phyloP scores from a whole-genome alignment of 2,329 filamentous ascomycete genomes.

The Trichoderma citrinoviride region DNA sequence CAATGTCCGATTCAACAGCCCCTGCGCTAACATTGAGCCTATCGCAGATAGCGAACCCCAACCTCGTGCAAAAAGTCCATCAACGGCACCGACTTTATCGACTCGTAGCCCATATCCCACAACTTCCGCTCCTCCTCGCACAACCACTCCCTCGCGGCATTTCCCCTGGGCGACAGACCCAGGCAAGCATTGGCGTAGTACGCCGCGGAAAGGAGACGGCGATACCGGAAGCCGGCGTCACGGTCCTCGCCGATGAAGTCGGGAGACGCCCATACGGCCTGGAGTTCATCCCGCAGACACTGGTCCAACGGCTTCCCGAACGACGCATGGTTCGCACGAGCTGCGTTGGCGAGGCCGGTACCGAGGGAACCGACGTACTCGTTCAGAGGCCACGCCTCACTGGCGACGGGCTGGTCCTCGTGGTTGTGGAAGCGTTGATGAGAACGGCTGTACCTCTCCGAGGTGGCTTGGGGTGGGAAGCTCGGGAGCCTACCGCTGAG shows the following conservation, averaged over 20 bases:
- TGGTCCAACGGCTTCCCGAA: neutral
- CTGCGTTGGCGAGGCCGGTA: neutral
- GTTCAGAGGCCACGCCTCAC: slow-evolving; percentile 1
- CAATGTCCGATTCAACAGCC: neutral
- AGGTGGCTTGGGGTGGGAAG: neutral
- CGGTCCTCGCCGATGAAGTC: neutral
- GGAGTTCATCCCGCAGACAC: slow-evolving; percentile 14
- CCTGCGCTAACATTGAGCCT: neutral
- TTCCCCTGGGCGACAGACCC: slow-evolving; percentile 1
- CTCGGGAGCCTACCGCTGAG: neutral
- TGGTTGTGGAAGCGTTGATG: neutral
- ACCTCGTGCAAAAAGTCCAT: slow-evolving; percentile 14
- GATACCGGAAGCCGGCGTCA: neutral
- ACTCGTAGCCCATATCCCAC: slow-evolving; percentile 12
- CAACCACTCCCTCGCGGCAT: slow-evolving; percentile 23
- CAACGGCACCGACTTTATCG: neutral
- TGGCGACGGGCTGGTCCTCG: neutral
- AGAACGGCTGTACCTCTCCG: neutral
- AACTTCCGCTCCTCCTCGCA: slow-evolving; percentile 8
- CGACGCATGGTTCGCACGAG: neutral
- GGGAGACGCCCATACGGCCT: neutral
- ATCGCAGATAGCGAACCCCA: slow-evolving; percentile 5
- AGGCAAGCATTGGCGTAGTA: slow-evolving; percentile 10
- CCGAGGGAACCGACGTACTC: neutral
- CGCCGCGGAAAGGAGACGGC: slow-evolving; percentile 1